Evolutionary conservation across 2,329 filamentous ascomycete genomes (phyloP).

Genomic region (Helotiales sp.): DNA sequence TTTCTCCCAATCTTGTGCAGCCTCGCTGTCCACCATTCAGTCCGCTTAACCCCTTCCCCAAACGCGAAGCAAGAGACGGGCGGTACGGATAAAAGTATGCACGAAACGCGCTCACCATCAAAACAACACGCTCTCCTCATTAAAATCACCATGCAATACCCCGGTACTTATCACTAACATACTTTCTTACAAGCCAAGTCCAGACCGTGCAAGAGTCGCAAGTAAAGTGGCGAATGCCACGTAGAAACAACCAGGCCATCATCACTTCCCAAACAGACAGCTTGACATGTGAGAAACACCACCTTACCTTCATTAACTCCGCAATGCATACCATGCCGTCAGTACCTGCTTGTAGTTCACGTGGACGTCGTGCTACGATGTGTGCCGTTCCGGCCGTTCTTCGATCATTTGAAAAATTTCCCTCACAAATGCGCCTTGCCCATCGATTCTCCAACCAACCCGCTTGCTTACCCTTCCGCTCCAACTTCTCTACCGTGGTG

Average conservation of each 20-base stretch:
- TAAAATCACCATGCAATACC: not conserved
- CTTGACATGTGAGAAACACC: not conserved
- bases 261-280: not conserved
- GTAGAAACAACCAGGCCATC: not conserved
- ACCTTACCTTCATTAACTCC: not conserved
- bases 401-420: not conserved
- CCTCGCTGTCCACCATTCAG: not conserved
- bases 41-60: not conserved
- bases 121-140: not conserved
- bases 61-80: not conserved
- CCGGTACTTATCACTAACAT: too few species aligned
- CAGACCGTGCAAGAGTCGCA: not conserved
- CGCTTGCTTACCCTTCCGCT: not conserved
- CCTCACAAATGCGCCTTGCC: constrained; percentile 4
- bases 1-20: not conserved
- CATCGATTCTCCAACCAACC: not conserved
- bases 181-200: not conserved
- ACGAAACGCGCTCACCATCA: constrained; percentile 4
- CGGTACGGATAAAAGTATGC: not conserved
- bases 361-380: not conserved
- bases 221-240: not conserved
- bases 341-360: constrained; percentile 4
- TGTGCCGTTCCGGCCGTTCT: constrained; percentile 2
- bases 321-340: not conserved
- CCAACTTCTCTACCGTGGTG: not conserved